These are phyloP conservation scores for Mucor irregularis DNA, from an alignment of 371 early-diverging fungal species.

Conservation along the genomic window DNA sequence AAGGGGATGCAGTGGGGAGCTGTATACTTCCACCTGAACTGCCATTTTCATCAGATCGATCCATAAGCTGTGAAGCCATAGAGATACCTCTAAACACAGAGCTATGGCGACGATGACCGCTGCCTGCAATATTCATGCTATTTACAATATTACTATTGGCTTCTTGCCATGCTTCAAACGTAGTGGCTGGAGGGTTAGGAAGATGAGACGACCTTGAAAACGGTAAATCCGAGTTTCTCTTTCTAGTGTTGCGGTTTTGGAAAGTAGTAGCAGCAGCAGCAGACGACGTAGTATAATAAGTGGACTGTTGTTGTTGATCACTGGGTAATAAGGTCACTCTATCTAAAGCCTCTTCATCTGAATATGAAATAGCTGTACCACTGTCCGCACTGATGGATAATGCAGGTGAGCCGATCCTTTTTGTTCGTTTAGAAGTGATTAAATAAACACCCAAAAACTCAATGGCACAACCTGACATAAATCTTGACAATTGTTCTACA, in stretches of 20 bases:
- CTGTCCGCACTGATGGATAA: constrained; percentile 28
- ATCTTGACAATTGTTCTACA: constrained; percentile 50
- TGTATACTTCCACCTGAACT: constrained; percentile 18
- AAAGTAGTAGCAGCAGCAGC: background rate
- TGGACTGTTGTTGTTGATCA: background rate
- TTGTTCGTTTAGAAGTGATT: constrained; percentile 61
- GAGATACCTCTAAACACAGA: constrained; percentile 50
- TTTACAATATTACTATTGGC: constrained; percentile 4
- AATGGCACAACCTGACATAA: constrained; percentile 60
- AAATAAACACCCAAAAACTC: constrained; percentile 75
- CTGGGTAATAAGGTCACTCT: constrained; percentile 9
- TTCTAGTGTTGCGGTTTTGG: too few relatives aligned
- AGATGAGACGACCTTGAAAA: constrained; percentile 1
- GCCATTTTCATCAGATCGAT: constrained; percentile 36
- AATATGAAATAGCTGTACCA: constrained; percentile 14
- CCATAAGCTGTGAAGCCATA: constrained; percentile 46
- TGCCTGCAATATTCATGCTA: background rate
- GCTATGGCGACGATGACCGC: constrained; percentile 33
- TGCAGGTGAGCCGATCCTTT: constrained; percentile 11
- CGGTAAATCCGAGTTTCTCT: background rate
- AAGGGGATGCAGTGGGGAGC: constrained; percentile 22
- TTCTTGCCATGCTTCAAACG: constrained; percentile 21
- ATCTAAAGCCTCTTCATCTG: constrained; percentile 21
- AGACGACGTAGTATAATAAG: background rate
- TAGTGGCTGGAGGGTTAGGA: background rate